Base-by-base conservation (phyloP, 768 basidiomycete species). In the Pisolithus marmoratus region DNA sequence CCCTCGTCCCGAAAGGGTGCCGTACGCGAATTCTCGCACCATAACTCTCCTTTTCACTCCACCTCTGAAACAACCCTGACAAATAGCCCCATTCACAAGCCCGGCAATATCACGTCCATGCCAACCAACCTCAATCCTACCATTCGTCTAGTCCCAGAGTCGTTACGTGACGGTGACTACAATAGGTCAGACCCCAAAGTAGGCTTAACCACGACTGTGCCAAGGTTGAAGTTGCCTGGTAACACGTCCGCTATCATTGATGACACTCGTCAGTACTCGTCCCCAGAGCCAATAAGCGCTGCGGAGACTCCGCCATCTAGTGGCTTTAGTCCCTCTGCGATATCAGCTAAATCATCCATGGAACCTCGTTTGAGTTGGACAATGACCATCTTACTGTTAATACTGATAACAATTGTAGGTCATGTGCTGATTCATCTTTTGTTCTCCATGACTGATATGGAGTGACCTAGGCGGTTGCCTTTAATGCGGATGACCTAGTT, bases 401-500 rank as follows among this genome's bases (percentile, higher is more conserved):
- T 76, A 7, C 44, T 71, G 4, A 83, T 88, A 29, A 87, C 89
- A 0, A 75, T 80, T 26, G 87, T 88, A 59, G 61, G 81, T 36
- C 34, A 14, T 34, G 3, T 4, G 14, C 36, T 38, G 15, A 29
- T 19, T 14, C 23, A n/a, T 40, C 45, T 55, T 24, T 42, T 47
- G 17, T 19, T 49, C 27, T 37, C 24, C 6, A 40, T 27, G 19
- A 20, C 8, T 48, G 14, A 51, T 54, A 58, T 8, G 62, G 36
- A 23, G 34, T 45, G 11, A 14, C 44, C 31, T 31, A 80, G 76
- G 57, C 82, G 5, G 82, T 79, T 22, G 75, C 82, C 11, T 64
- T 87, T 52, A 84, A 77, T 6, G 84, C 85, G 9, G 85, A 86
- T 59, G 82, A 76, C 68, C 73, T 97, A 15, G 92, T 97, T 8